A percentile compares a stretch with the other conserved stretches of the same genome.
These are phyloP conservation scores for Trichosphaerium sp. DNA, from an alignment of 78 protist genomes.

Conservation along the genomic window DNA sequence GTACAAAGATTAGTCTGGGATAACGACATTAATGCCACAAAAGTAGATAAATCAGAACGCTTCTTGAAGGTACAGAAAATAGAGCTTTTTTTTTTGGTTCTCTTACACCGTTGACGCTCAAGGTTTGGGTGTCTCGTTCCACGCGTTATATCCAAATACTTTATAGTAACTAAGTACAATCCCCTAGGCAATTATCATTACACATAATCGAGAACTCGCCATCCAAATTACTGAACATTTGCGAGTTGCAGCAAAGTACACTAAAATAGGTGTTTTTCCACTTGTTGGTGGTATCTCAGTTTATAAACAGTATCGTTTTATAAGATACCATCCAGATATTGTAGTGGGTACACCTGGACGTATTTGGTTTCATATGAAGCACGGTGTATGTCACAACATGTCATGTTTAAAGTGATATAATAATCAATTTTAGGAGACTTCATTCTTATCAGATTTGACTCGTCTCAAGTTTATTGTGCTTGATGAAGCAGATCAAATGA, in stretches of 20 bases:
- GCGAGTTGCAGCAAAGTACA: too few species aligned
- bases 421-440: not conserved
- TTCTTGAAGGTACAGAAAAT: too few species aligned
- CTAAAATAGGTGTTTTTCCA: not conserved
- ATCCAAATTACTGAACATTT: constrained; percentile 11
- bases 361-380: constrained; percentile 26
- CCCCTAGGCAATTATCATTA: constrained; percentile 23
- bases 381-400: too few species aligned
- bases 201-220: constrained; percentile 79
- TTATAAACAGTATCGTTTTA: constrained; percentile 42
- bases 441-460: not conserved
- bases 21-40: not conserved
- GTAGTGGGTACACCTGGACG: constrained; percentile 70
- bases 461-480: constrained; percentile 26
- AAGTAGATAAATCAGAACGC: too few species aligned
- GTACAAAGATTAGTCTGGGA: not conserved
- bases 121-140: too few species aligned
- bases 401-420: not conserved
- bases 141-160: too few species aligned
- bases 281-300: constrained; percentile 46
- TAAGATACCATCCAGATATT: constrained; percentile 25
- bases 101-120: too few species aligned
- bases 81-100: too few species aligned
- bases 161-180: too few species aligned
- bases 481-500: constrained; percentile 67